phyloP scores from a whole-genome alignment of 2,329 filamentous ascomycete genomes.

The Penicillium digitatum region DNA sequence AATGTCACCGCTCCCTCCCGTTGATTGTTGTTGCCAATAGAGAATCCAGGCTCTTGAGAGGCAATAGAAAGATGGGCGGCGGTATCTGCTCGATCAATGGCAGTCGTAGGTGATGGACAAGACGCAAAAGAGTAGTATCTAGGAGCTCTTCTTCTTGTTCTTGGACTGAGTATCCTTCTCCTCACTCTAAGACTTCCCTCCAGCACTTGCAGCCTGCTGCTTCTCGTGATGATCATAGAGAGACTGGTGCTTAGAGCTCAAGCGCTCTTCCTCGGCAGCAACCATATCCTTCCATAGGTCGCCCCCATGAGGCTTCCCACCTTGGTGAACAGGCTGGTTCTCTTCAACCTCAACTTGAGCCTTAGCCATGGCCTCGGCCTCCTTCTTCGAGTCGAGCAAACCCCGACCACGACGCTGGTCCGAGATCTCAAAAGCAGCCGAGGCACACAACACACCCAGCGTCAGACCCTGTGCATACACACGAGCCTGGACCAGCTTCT shows the following conservation, averaged over 20 bases:
- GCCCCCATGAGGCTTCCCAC: slow-evolving; percentile 61
- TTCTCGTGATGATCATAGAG: slow-evolving; percentile 22
- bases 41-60: background rate
- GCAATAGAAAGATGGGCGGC: background rate
- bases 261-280: slow-evolving; percentile 44
- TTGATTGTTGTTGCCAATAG: background rate
- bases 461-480: slow-evolving; percentile 91
- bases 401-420: slow-evolving; percentile 70
- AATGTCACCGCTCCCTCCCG: background rate
- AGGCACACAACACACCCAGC: slow-evolving; percentile 75
- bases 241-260: slow-evolving; percentile 42
- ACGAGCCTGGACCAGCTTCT: slow-evolving; percentile 92
- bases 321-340: slow-evolving; percentile 76
- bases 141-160: slow-evolving; percentile 17
- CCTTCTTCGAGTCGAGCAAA: slow-evolving; percentile 59
- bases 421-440: slow-evolving; percentile 73
- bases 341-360: slow-evolving; percentile 70
- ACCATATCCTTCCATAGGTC: slow-evolving; percentile 76
- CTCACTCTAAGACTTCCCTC: slow-evolving; percentile 9
- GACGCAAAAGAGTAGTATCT: background rate
- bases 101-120: background rate
- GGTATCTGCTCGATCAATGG: background rate
- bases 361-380: slow-evolving; percentile 67
- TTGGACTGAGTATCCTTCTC: slow-evolving; percentile 13
- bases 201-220: slow-evolving; percentile 3